Conservation (phyloP, 2,329 filamentous ascomycete genomes). For the Cadophora malorum region DNA sequence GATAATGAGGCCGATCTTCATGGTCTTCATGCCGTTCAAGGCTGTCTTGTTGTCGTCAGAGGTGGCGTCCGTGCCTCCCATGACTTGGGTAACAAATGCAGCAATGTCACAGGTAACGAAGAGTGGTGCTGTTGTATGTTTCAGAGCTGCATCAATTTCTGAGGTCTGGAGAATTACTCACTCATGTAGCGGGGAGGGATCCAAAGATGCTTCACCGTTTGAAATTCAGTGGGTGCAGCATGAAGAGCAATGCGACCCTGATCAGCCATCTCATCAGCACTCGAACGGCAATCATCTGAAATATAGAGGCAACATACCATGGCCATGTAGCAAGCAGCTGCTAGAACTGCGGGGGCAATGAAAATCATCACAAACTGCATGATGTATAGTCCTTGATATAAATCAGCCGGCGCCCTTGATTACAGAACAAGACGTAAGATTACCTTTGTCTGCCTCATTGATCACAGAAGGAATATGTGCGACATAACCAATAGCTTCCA, state of each 20-base stretch:
- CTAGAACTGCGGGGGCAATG: slow-evolving; percentile 2
- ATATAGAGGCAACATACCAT: background rate
- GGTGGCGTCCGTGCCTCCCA: slow-evolving; percentile 6
- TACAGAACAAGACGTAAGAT: background rate
- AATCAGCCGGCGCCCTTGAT: too few species aligned
- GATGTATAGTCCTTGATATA: slow-evolving; percentile 1
- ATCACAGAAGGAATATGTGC: background rate
- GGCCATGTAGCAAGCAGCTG: slow-evolving; percentile 10
- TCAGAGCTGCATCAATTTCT: background rate
- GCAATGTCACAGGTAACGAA: slow-evolving; percentile 10
- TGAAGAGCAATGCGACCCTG: slow-evolving; percentile 9
- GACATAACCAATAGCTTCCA: slow-evolving; percentile 12
- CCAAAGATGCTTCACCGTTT: slow-evolving; percentile 12
- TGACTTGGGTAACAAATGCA: slow-evolving; percentile 11
- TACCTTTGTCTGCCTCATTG: slow-evolving; percentile 3
- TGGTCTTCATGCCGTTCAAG: background rate
- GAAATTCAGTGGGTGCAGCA: slow-evolving; percentile 1
- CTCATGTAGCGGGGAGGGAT: slow-evolving; percentile 16
- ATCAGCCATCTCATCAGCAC: background rate
- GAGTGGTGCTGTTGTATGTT: background rate
- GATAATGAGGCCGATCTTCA: slow-evolving; percentile 14
- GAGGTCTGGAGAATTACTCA: background rate
- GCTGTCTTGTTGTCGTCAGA: background rate
- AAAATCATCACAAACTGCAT: slow-evolving; percentile 11
- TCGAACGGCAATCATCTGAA: background rate